Evolutionary conservation across 164 flowering plant genomes (phyloP), one percentile per base, ranked within the genome.

Genomic region (Magnolia sinica): DNA sequence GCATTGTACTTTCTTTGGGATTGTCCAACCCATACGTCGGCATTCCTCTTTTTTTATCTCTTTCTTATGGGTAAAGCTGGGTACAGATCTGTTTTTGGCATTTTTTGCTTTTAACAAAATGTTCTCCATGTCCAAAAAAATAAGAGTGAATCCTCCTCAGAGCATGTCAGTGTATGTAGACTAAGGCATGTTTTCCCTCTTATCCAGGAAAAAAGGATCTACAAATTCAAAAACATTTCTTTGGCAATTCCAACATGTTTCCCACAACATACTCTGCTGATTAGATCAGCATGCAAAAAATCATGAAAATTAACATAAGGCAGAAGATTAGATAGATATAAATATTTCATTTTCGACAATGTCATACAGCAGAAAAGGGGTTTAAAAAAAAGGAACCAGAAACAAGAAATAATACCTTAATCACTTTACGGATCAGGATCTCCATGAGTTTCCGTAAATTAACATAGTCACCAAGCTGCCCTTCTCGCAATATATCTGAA

Each of bases 381-480:
- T 11, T 58, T 11, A 31, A 37, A 37, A 37, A 37, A 37, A 37
- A 0, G 0, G 45, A 37, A 37, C 45, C 45, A 37, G 45, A 27
- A 3, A 59, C 50, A 23, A 9, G 10, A 14, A 58, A 10, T 11
- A 14, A 76, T 87, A 94, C 98, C 97, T 93, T 95, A 45, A 96
- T 84, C 66, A 93, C 92, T 90, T 91, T 96, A 79, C 93, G 87
- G 29, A 96, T 90, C 74, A 96, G 75, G 75, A 89, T 84, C 86
- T 93, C 96, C 93, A 88, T 89, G 74, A 96, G 80, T 80, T 91
- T 91, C 71, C 96, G 85, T 51, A 90, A 20, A 76, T 90, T 88
- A 55, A 91, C 87, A 84, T 92, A 92, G 82, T 96, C 99, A 50
- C 97, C 99, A 77, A 96, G 91, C 82, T 96, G 99, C 71, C 98